A percentile compares a stretch with the other conserved stretches of the same genome.
Conservation (phyloP, 768 basidiomycete species). For the Piloderma croceum region DNA sequence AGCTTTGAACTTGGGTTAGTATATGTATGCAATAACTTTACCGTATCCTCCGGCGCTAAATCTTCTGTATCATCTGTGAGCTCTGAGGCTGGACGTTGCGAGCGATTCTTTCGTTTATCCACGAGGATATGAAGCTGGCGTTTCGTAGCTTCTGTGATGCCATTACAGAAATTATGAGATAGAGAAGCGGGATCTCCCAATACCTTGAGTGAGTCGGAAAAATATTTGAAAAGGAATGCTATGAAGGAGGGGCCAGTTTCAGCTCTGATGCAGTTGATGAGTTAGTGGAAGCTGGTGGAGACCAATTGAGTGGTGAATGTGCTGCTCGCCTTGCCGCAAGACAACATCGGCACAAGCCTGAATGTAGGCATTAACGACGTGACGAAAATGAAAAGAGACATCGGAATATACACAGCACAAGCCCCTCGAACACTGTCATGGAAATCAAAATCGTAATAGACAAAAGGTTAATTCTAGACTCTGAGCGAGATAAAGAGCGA, state of each 20-base stretch:
- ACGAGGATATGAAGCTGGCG: constrained; percentile 65
- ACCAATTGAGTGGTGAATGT: constrained; percentile 68
- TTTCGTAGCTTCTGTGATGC: constrained; percentile 63
- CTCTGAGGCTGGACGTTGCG: constrained; percentile 28
- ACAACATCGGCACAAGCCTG: constrained; percentile 69
- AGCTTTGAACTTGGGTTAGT: too few species aligned
- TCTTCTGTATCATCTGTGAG: constrained; percentile 60
- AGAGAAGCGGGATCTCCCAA: constrained; percentile 51
- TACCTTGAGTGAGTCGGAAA: constrained; percentile 55
- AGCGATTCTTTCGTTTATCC: constrained; percentile 56
- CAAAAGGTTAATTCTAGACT: constrained; percentile 69
- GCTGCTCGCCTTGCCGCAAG: constrained; percentile 59
- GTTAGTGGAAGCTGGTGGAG: constrained; percentile 57
- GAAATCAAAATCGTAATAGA: constrained; percentile 68
- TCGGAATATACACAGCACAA: constrained; percentile 56
- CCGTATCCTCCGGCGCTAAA: constrained; percentile 72
- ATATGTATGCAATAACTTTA: constrained; percentile 58
- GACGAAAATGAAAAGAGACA: background rate
- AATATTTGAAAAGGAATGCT: constrained; percentile 67
- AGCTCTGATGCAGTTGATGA: constrained; percentile 55
- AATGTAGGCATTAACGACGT: background rate
- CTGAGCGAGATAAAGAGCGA: constrained; percentile 69
- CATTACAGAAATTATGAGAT: constrained; percentile 46
- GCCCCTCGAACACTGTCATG: constrained; percentile 84
- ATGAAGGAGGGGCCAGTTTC: constrained; percentile 76